Evolutionary conservation across 2,329 filamentous ascomycete species (phyloP).

Genomic region (Ceratocystis diversiconidia): DNA sequence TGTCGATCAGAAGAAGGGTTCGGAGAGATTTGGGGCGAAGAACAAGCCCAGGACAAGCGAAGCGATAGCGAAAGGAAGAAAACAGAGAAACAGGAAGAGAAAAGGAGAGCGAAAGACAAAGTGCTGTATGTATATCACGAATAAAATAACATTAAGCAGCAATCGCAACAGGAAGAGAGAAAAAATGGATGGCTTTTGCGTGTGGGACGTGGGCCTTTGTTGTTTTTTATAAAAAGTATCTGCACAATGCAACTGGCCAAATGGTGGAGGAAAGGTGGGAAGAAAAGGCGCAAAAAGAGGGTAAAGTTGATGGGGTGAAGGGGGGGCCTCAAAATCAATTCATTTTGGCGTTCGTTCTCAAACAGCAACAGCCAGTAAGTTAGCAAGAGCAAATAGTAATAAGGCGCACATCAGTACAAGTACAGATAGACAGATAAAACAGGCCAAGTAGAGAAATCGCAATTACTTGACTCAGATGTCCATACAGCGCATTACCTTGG

Average conservation of each 20-base stretch:
- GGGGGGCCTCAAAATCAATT: slow-evolving; percentile 9
- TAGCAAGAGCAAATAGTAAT: too few species aligned
- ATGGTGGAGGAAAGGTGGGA: slow-evolving; percentile 2
- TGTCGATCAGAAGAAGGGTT: background rate
- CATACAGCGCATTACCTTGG: too few species aligned
- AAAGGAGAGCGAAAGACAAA: slow-evolving; percentile 8
- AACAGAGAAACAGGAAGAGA: background rate
- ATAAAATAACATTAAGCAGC: background rate
- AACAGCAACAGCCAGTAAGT: background rate
- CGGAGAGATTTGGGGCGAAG: background rate
- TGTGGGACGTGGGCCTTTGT: slow-evolving; percentile 9
- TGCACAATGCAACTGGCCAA: background rate
- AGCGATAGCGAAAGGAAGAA: background rate
- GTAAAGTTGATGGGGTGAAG: background rate
- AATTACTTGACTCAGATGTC: too few species aligned
- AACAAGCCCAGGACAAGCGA: background rate
- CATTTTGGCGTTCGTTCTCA: slow-evolving; percentile 9
- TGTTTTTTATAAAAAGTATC: slow-evolving; percentile 4
- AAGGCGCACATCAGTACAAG: too few species aligned
- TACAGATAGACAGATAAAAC: too few species aligned
- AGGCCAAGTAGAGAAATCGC: too few species aligned
- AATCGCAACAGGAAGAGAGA: background rate
- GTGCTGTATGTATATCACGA: background rate
- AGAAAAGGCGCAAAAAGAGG: slow-evolving; percentile 9
- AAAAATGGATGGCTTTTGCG: background rate